Conservation (phyloP, 139 green algal genomes). For the Closterium sp. region DNA sequence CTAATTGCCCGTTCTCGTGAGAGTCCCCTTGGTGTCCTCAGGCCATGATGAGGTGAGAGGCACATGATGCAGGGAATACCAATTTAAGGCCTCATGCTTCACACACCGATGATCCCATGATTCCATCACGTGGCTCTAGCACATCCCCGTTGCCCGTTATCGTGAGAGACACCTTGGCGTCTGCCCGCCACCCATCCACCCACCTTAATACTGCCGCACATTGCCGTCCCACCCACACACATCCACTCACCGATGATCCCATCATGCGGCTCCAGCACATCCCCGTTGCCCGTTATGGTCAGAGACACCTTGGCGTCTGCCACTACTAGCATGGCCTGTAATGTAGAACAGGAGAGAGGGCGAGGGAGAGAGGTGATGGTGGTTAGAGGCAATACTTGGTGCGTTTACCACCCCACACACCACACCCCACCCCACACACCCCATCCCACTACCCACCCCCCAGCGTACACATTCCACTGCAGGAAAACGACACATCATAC, state of each 20-base stretch:
- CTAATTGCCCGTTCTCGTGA: too few relatives aligned
- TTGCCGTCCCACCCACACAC: background rate
- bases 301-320: conserved; percentile 72
- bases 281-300: conserved; percentile 83
- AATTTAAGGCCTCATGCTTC: too few relatives aligned
- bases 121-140: conserved; percentile 62
- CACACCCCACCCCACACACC: too few relatives aligned
- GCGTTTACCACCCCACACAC: too few relatives aligned
- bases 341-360: background rate
- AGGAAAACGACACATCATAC: too few relatives aligned
- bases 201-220: background rate
- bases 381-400: too few relatives aligned
- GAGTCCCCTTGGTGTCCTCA: too few relatives aligned
- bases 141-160: conserved; percentile 64
- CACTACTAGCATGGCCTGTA: conserved; percentile 76
- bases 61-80: too few relatives aligned
- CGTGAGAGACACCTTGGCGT: too few relatives aligned
- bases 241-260: conserved; percentile 60
- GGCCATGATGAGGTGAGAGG: too few relatives aligned
- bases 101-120: conserved; percentile 64
- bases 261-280: conserved; percentile 87
- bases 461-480: too few relatives aligned
- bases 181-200: background rate
- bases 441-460: too few relatives aligned
- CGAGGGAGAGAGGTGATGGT: background rate